Evolutionary conservation across 805 yeast genomes (phyloP), one percentile per base, ranked within the genome.

Genomic region (Starmerella riodocensis): DNA sequence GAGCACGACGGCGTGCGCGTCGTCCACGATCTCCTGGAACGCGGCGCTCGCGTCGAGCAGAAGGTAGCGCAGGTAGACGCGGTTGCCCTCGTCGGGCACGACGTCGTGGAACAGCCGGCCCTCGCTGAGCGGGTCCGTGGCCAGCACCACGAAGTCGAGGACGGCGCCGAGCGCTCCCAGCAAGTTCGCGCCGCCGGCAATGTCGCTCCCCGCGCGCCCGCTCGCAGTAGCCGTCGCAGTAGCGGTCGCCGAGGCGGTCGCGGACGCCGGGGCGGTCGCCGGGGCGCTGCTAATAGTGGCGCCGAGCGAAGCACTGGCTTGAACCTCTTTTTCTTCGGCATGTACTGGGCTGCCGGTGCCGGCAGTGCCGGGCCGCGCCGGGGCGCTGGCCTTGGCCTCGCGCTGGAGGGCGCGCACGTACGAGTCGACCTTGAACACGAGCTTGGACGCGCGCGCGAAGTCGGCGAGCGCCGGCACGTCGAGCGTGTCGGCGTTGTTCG

Each of bases 401-500:
- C 6, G 8, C 21, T 28, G 32, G 11, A 7, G 4, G 7, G 36
- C 19, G 9, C 68, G 71, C 54, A 78, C 62, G 49, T 80, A 88
- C 0, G 74, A 64, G 48, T 88, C 93, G 17, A 88, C 69, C 51
- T 86, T 86, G 58, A 73, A 82, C 0, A 93, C 93, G 26, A 86
- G 73, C 56, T 83, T 85, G 2, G 91, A 73, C 24, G 64, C 67
- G 13, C 63, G 62, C 21, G 85, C 60, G 54, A 79, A 86, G 22
- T 63, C 63, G 32, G 76, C 78, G 20, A 88, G 56, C 33, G 73
- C 74, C 53, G 73, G 74, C 29, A 82, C 61, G 52, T 88, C 84
- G 31, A 85, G 57, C 27, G 76, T 55, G 54, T 85, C 94, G 4
- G 76, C 78, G 5, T 83, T 70, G 1, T 74, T 68, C 7, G 66